A percentile compares a stretch with the other conserved stretches of the same genome.
These are phyloP conservation scores for Aureobasidium melanogenum DNA, from an alignment of 2,329 filamentous ascomycete genomes.

Conservation along the genomic window DNA sequence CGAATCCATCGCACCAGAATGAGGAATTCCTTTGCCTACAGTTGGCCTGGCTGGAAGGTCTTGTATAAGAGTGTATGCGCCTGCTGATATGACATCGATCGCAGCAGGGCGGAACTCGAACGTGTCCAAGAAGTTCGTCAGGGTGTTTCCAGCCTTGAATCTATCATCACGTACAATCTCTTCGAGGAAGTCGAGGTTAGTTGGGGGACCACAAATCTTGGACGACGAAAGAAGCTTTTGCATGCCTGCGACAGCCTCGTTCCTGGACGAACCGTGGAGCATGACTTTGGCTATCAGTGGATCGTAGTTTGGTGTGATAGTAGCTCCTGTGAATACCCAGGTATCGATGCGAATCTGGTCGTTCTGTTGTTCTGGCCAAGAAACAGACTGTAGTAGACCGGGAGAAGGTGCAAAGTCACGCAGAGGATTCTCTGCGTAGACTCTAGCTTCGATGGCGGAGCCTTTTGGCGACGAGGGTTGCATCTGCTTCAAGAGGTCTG, in stretches of 20 bases:
- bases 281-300: slow-evolving; percentile 52
- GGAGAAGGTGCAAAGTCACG: slow-evolving; percentile 51
- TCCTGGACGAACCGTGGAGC: slow-evolving; percentile 37
- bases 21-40: slow-evolving; percentile 50
- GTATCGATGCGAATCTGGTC: slow-evolving; percentile 50
- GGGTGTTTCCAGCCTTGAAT: slow-evolving; percentile 43
- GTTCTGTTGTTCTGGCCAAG: slow-evolving; percentile 39
- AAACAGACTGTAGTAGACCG: slow-evolving; percentile 48
- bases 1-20: slow-evolving; percentile 54
- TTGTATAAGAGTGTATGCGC: slow-evolving; percentile 50
- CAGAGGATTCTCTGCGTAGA: slow-evolving; percentile 52
- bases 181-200: slow-evolving; percentile 49
- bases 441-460: slow-evolving; percentile 43
- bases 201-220: slow-evolving; percentile 44
- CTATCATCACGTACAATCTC: slow-evolving; percentile 38
- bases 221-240: slow-evolving; percentile 35
- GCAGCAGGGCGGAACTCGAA: slow-evolving; percentile 43
- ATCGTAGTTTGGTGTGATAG: slow-evolving; percentile 49
- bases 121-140: slow-evolving; percentile 47
- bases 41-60: slow-evolving; percentile 50
- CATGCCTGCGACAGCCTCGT: slow-evolving; percentile 38
- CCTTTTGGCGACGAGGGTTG: slow-evolving; percentile 37
- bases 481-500: slow-evolving; percentile 32
- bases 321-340: slow-evolving; percentile 51
- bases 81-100: slow-evolving; percentile 48